Evolutionary conservation across 2,329 filamentous ascomycete genomes (phyloP), one percentile per base, ranked within the genome.

Genomic region (Aureobasidium subglaciale): DNA sequence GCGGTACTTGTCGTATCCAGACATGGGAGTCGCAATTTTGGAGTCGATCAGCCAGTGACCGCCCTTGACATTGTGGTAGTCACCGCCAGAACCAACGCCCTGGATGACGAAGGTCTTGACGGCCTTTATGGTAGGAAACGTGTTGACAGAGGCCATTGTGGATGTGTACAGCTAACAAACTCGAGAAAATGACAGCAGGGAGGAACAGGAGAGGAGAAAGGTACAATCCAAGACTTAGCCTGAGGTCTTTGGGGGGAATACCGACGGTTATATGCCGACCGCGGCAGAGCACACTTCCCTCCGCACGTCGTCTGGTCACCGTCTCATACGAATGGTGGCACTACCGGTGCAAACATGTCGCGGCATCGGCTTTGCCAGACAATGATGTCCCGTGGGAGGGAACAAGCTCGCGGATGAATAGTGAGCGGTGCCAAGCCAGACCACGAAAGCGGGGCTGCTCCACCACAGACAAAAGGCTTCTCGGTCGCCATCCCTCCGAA

Each of bases 1-100:
- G 62, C 90, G 84, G 72, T 95, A 96, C 63, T 91, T 78, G 61
- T 93, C 88, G 81, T 91, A 96, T 71, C 84, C 81, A 48, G 90
- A 92, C 81, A 91, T 95, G 6, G 91, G 91, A 1, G 90, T 96
- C 1, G 91, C 90, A 68, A 96, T 96, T 63, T 91, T 85, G 59
- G 86, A 87, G 73, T 96, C 91, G 61, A 96, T 87, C 63, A 96
- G 77, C 91, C 90, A 95, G 71, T 76, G 74, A 29, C 75, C 75
- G 43, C 75, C 77, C 68, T 89, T 80, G 65, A 95, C 91, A 78
- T 96, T 96, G 78, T 96, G 91, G 70, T 96, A 96, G 69, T 92
- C 88, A 59, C 87, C 87, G 56, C 87, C 86, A 72, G 72, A 72
- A 55, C 74, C 73, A 13, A 79, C 81, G 27, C 85, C 85, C 56